Percentiles rank a stretch among this genome's conserved stretches.
Evolutionary conservation across 495 filamentous ascomycete species (phyloP).

Genomic region (Hamigera avellanea): DNA sequence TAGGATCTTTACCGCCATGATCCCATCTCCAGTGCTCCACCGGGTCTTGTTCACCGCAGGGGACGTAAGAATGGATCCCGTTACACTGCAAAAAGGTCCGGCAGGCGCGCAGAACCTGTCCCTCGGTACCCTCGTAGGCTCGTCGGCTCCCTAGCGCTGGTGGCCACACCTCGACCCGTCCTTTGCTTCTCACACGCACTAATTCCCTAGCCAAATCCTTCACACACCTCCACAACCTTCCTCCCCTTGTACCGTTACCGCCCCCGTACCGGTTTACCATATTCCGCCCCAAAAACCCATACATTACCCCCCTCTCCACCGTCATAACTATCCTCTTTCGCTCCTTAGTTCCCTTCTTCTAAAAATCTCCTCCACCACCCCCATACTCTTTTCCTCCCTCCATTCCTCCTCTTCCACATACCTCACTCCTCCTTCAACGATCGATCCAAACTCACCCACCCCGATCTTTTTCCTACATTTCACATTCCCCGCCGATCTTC

Average conservation of each 20-base stretch:
- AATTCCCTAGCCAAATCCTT: background rate
- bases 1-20: background rate
- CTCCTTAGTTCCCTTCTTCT: conserved; percentile 2
- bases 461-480: background rate
- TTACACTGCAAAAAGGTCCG: too few species aligned
- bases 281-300: conserved; percentile 1
- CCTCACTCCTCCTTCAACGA: conserved; percentile 1
- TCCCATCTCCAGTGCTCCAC: background rate
- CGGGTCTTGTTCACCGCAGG: conserved; percentile 16
- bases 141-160: too few species aligned
- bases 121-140: conserved; percentile 16
- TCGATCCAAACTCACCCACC: background rate
- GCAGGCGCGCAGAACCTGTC: conserved; percentile 15
- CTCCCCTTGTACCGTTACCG: background rate
- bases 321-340: conserved; percentile 4
- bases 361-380: conserved; percentile 4
- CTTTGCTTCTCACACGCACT: conserved; percentile 6
- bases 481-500: conserved; percentile 6
- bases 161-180: too few species aligned
- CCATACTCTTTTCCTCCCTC: conserved; percentile 3
- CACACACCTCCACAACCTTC: background rate
- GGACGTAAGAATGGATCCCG: too few species aligned
- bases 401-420: conserved; percentile 3
- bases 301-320: conserved; percentile 1
- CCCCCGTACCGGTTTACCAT: conserved; percentile 8